These are phyloP conservation scores for Apiotrichum siamense DNA, from an alignment of 1,284 basidiomycete genomes.

Conservation along the genomic window DNA sequence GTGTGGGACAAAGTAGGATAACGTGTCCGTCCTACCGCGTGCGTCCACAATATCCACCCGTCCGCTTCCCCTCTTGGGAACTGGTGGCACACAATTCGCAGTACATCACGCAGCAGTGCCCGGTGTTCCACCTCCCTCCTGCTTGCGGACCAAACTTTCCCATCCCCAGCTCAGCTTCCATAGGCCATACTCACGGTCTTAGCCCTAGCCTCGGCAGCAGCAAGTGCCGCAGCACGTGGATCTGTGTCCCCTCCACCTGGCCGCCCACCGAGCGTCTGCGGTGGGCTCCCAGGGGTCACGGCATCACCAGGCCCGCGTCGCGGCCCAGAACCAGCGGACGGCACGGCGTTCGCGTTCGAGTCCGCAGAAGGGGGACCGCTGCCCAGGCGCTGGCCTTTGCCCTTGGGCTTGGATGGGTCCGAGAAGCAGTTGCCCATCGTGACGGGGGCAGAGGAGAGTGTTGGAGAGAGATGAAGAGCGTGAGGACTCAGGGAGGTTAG, in stretches of 20 bases:
- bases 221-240: constrained; percentile 35
- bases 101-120: too few species aligned
- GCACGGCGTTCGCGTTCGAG: constrained; percentile 1
- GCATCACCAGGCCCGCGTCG: not conserved
- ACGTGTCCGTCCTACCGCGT: too few species aligned
- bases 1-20: too few species aligned
- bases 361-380: constrained; percentile 17
- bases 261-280: constrained; percentile 21
- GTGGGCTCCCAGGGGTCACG: constrained; percentile 10
- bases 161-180: too few species aligned
- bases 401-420: constrained; percentile 35
- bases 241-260: constrained; percentile 8
- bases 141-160: too few species aligned
- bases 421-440: constrained; percentile 48
- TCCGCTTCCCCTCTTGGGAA: too few species aligned
- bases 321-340: too few species aligned
- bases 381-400: constrained; percentile 36
- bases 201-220: constrained; percentile 43
- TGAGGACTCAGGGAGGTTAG: too few species aligned
- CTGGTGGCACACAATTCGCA: too few species aligned
- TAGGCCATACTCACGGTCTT: constrained; percentile 34
- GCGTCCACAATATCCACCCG: too few species aligned
- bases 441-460: not conserved
- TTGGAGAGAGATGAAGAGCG: too few species aligned
- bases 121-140: too few species aligned